Evolutionary conservation across 2,329 filamentous ascomycete species (phyloP).

Genomic region (Microcyclospora tardicrescens): DNA sequence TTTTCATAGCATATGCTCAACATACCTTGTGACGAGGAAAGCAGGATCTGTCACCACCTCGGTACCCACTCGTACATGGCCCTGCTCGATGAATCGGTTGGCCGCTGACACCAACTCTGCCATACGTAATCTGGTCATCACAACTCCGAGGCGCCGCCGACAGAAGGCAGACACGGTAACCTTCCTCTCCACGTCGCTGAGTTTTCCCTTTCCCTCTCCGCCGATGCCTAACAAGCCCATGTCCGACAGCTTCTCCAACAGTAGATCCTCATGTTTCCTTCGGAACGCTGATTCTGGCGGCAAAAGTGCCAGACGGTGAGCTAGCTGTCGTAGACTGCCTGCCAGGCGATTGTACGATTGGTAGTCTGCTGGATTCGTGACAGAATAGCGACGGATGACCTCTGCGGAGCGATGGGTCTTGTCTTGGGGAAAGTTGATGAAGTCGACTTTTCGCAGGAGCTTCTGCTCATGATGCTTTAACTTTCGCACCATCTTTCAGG

Average conservation of each 20-base stretch:
- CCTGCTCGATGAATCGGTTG: conserved; percentile 82
- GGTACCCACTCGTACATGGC: conserved; percentile 69
- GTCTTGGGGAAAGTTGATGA: conserved; percentile 74
- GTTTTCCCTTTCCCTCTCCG: conserved; percentile 48
- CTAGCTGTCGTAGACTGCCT: conserved; percentile 71
- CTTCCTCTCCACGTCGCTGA: conserved; percentile 64
- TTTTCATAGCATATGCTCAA: not conserved
- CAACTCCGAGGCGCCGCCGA: conserved; percentile 66
- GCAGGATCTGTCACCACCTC: conserved; percentile 84
- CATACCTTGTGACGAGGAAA: conserved; percentile 61
- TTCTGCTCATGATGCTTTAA: conserved; percentile 96
- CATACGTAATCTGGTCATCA: conserved; percentile 87
- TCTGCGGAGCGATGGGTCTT: conserved; percentile 69
- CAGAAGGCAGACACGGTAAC: conserved; percentile 85
- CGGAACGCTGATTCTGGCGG: conserved; percentile 66
- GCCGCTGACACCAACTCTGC: conserved; percentile 72
- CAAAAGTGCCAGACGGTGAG: conserved; percentile 73
- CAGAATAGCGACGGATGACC: conserved; percentile 75
- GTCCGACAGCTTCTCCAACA: conserved; percentile 84
- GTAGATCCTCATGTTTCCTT: conserved; percentile 69
- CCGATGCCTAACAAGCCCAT: conserved; percentile 73
- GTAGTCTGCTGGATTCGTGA: conserved; percentile 83
- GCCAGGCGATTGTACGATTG: conserved; percentile 34
- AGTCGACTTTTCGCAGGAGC: conserved; percentile 83
- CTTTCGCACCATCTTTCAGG: conserved; percentile 69